A percentile compares a stretch with the other conserved stretches of the same genome.
Evolutionary conservation across 495 filamentous ascomycete species (phyloP).

Genomic region (Aspergillus indologenus): DNA sequence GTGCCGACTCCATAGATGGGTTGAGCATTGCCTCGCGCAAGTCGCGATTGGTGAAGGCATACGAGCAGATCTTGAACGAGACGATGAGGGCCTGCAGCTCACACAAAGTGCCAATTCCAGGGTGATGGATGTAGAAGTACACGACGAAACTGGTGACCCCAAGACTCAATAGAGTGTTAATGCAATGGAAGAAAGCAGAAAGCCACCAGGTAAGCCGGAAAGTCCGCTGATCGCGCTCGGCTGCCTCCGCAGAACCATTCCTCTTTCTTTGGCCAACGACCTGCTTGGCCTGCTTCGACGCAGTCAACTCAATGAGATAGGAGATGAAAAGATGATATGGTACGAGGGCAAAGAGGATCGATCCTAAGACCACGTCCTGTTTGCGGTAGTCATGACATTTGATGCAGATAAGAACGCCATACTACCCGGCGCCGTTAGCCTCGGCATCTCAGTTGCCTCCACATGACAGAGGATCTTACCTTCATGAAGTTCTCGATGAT

Average conservation of each 20-base stretch:
- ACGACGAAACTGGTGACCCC: constrained; percentile 78
- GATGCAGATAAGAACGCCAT: constrained; percentile 90
- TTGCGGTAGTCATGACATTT: constrained; percentile 83
- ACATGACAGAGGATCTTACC: constrained; percentile 41
- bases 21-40: constrained; percentile 83
- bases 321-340: constrained; percentile 87
- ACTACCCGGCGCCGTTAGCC: constrained; percentile 47
- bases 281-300: constrained; percentile 68
- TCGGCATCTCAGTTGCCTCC: neutral
- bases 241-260: constrained; percentile 52
- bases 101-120: constrained; percentile 85
- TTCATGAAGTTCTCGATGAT: constrained; percentile 98
- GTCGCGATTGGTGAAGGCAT: constrained; percentile 95
- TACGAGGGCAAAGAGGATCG: constrained; percentile 75
- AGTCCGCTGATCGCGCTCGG: constrained; percentile 41
- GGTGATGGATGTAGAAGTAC: constrained; percentile 87
- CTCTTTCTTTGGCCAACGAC: constrained; percentile 62
- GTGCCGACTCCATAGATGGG: constrained; percentile 51
- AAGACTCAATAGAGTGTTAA: constrained; percentile 82
- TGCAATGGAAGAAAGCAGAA: constrained; percentile 70
- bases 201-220: constrained; percentile 74
- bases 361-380: constrained; percentile 72
- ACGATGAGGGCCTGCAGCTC: constrained; percentile 92
- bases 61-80: constrained; percentile 92
- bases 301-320: constrained; percentile 79